Percentiles rank a stretch among this genome's conserved stretches.
Conservation (phyloP, 164 flowering plant genomes). For the Liriodendron chinense region DNA sequence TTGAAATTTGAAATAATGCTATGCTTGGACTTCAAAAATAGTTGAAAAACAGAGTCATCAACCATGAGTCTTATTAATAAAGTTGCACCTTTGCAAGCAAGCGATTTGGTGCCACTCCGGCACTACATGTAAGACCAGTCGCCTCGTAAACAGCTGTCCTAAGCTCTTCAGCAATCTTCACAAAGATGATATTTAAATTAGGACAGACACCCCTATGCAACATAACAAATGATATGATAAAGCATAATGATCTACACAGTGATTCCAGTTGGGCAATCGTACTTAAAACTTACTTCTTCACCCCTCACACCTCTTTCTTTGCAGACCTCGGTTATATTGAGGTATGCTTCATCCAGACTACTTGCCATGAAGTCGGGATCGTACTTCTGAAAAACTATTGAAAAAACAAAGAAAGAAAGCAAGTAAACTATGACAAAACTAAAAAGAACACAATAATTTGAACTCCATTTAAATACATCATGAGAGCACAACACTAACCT, state of each 20-base stretch:
- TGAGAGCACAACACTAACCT: conserved; percentile 41
- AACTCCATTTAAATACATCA: not conserved
- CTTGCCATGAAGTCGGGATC: conserved; percentile 83
- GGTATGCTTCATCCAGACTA: conserved; percentile 98
- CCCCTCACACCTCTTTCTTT: conserved; percentile 48
- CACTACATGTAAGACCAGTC: conserved; percentile 97
- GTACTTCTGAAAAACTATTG: conserved; percentile 69
- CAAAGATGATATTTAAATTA: not conserved
- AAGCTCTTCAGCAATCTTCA: conserved; percentile 85
- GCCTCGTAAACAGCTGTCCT: conserved; percentile 53
- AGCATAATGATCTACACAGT: not conserved
- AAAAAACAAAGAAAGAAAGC: conserved; percentile 5
- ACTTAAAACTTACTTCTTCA: conserved; percentile 52
- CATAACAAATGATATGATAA: not conserved
- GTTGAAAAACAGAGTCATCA: not conserved
- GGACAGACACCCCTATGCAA: too few species aligned
- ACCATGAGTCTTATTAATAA: not conserved
- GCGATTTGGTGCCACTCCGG: conserved; percentile 94
- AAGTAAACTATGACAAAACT: not conserved
- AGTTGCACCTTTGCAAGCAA: conserved; percentile 87
- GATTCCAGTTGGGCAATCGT: conserved; percentile 14
- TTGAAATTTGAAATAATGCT: not conserved
- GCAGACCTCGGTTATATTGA: conserved; percentile 82
- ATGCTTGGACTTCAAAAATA: not conserved
- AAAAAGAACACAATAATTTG: not conserved